Evolutionary conservation across 805 yeast species (phyloP), one percentile per base, ranked within the genome.

Genomic region (Metschnikowia reukaufii): DNA sequence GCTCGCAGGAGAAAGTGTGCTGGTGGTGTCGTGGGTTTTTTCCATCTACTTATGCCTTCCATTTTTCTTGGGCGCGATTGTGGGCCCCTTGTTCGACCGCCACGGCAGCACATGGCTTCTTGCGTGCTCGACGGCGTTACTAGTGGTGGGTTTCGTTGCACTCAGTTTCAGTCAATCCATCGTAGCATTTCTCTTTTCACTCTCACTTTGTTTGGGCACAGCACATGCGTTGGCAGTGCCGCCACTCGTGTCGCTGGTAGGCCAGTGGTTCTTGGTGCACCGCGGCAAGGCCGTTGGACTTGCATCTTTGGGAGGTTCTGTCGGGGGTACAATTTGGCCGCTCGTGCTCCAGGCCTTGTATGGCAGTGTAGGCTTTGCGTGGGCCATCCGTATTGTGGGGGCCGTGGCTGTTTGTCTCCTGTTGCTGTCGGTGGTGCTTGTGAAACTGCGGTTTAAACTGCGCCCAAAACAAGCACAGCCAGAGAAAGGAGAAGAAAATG

Each of bases 241-340:
- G 6, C 88, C 89, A 0, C 61, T 81, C 31, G 70, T 84, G 2
- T 77, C 86, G 6, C 81, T 79, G 15, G 73, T 83, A 0, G 79
- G 83, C 20, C 88, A 85, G 49, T 85, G 87, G 84, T 85, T 84
- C 60, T 65, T 70, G 32, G 66, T 63, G 29, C 82, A 72, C 55
- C 69, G 90, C 55, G 90, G 84, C 1, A 68, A 73, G 49, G 84
- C 83, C 5, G 67, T 81, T 30, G 87, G 88, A 0, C 52, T 82
- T 3, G 83, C 84, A 4, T 79, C 84, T 45, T 64, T 81, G 8
- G 89, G 88, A 2, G 87, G 87, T 1, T 79, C 86, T 3, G 62
- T 81, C 6, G 89, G 88, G 1, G 90, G 89, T 4, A 70, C 82
- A 9, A 57, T 82, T 4, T 77, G 80, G 58, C 87, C 89, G 1